Evolutionary conservation across 805 yeast genomes (phyloP).

Genomic region (Sugiyamaella smithiae): DNA sequence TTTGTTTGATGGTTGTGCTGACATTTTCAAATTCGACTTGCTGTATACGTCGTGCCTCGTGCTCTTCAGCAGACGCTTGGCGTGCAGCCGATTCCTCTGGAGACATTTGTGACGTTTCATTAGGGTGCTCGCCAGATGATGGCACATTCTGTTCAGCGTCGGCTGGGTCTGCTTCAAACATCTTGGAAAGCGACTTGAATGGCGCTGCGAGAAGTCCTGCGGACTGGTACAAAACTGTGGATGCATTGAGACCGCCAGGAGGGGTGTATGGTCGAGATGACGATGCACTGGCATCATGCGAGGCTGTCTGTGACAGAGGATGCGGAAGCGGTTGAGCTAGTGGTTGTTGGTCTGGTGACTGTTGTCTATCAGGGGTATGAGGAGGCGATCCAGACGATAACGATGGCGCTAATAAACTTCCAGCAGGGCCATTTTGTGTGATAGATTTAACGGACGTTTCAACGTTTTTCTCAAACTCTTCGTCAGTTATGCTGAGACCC

Average conservation of each 20-base stretch:
- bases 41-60: conserved; percentile 39
- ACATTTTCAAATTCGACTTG: conserved; percentile 47
- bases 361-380: conserved; percentile 21
- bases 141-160: conserved; percentile 15
- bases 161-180: conserved; percentile 35
- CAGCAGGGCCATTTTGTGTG: conserved; percentile 37
- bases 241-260: conserved; percentile 25
- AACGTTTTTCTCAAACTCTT: conserved; percentile 51
- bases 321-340: not conserved
- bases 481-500: conserved; percentile 58
- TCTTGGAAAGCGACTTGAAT: conserved; percentile 37
- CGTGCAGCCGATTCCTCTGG: conserved; percentile 36
- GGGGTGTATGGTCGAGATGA: conserved; percentile 5
- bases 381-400: conserved; percentile 21
- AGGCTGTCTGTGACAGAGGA: not conserved
- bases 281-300: not conserved
- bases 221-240: conserved; percentile 37
- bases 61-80: conserved; percentile 38
- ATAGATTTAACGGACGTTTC: conserved; percentile 40
- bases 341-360: conserved; percentile 9
- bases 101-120: conserved; percentile 14
- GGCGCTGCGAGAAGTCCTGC: conserved; percentile 54
- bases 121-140: not conserved
- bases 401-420: not conserved
- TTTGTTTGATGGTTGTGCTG: conserved; percentile 51